These are phyloP conservation scores for Cryphonectria naterciae DNA, from an alignment of 2,329 filamentous ascomycete species.

Conservation along the genomic window DNA sequence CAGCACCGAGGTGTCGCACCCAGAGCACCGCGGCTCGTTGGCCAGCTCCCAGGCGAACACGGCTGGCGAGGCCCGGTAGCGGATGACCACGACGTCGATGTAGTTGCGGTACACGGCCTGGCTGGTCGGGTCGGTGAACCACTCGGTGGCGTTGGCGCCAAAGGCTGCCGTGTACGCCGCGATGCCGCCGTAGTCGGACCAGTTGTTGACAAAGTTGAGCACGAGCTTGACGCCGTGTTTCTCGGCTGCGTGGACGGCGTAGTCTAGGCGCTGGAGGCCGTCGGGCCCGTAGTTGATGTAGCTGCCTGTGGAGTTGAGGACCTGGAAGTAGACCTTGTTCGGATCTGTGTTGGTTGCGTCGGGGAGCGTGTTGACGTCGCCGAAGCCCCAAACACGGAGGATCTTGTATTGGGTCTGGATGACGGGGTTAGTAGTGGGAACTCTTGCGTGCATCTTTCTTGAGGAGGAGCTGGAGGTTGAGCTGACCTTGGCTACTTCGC, in stretches of 20 bases:
- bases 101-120: slow-evolving; percentile 57
- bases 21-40: slow-evolving; percentile 63
- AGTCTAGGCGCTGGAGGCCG: slow-evolving; percentile 67
- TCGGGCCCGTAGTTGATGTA: slow-evolving; percentile 67
- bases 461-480: neutral
- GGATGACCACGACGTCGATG: slow-evolving; percentile 48
- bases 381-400: slow-evolving; percentile 66
- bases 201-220: slow-evolving; percentile 71
- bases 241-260: slow-evolving; percentile 64
- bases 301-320: slow-evolving; percentile 52
- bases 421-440: slow-evolving; percentile 35
- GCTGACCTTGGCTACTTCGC: slow-evolving; percentile 25
- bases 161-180: slow-evolving; percentile 60
- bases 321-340: slow-evolving; percentile 54
- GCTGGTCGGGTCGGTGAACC: slow-evolving; percentile 55
- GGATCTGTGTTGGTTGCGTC: slow-evolving; percentile 34
- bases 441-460: neutral
- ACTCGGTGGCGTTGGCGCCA: slow-evolving; percentile 54
- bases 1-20: slow-evolving; percentile 61
- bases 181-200: slow-evolving; percentile 70
- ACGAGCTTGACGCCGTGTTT: slow-evolving; percentile 65
- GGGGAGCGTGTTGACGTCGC: slow-evolving; percentile 55
- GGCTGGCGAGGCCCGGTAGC: slow-evolving; percentile 49
- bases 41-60: slow-evolving; percentile 58
- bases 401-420: slow-evolving; percentile 58